These are phyloP conservation scores for Phytophthora pseudosyringae DNA, from an alignment of 352 stramenopile genomes.

Conservation along the genomic window DNA sequence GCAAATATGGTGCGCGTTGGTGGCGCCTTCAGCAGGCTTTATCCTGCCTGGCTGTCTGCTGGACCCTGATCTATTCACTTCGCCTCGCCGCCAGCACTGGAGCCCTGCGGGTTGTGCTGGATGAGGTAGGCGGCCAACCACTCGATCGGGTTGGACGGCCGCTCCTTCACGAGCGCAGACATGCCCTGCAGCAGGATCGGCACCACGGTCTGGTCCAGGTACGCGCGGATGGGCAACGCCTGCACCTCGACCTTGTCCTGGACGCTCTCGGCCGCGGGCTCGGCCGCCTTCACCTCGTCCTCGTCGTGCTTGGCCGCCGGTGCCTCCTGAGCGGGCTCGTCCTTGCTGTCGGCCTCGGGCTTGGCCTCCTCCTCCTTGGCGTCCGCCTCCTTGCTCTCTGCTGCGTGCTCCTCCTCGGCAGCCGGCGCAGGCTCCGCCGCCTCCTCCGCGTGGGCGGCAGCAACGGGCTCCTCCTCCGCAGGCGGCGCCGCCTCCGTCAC, in stretches of 20 bases:
- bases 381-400: slow-evolving; percentile 46
- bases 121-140: slow-evolving; percentile 97
- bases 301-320: slow-evolving; percentile 37
- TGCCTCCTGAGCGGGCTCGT: slow-evolving; percentile 29
- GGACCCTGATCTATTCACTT: slow-evolving; percentile 57
- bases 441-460: slow-evolving; percentile 11
- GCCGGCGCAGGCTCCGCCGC: background rate
- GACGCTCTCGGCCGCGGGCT: slow-evolving; percentile 73
- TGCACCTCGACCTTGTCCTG: slow-evolving; percentile 93
- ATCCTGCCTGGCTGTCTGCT: slow-evolving; percentile 4
- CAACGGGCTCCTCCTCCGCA: slow-evolving; percentile 18
- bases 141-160: slow-evolving; percentile 96
- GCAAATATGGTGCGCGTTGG: slow-evolving; percentile 35
- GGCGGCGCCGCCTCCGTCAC: slow-evolving; percentile 23
- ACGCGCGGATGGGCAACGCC: slow-evolving; percentile 96
- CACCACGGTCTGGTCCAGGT: slow-evolving; percentile 98
- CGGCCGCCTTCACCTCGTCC: slow-evolving; percentile 62
- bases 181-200: slow-evolving; percentile 98
- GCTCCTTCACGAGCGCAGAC: slow-evolving; percentile 97
- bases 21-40: slow-evolving; percentile 12
- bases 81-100: slow-evolving; percentile 50
- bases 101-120: slow-evolving; percentile 95
- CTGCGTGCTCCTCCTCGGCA: slow-evolving; percentile 20
- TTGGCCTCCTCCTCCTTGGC: slow-evolving; percentile 34
- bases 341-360: slow-evolving; percentile 29